A percentile compares a stretch with the other conserved stretches of the same genome.
Evolutionary conservation across 495 filamentous ascomycete genomes (phyloP).

Genomic region (Penicillium silybi): DNA sequence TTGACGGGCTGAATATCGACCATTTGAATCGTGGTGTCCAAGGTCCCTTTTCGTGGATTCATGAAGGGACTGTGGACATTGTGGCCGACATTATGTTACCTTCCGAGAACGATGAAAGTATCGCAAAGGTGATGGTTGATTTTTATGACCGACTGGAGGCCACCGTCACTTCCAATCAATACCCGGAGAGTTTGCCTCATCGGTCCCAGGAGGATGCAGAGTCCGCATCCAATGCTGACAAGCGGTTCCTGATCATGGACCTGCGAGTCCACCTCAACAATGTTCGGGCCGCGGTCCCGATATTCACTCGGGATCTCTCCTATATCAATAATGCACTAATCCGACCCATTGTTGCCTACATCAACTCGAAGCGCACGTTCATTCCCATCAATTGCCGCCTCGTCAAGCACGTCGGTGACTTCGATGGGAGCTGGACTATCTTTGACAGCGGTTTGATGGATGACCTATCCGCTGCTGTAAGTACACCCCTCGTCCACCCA

Average conservation of each 20-base stretch:
- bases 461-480: constrained; percentile 82
- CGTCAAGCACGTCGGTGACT: constrained; percentile 80
- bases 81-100: constrained; percentile 94
- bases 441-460: constrained; percentile 95
- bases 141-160: constrained; percentile 94
- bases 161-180: constrained; percentile 73
- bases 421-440: constrained; percentile 93
- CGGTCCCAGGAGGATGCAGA: constrained; percentile 11
- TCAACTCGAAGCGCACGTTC: constrained; percentile 88
- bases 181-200: constrained; percentile 19
- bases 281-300: constrained; percentile 82
- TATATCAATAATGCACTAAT: constrained; percentile 96
- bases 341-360: constrained; percentile 96
- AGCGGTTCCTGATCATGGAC: constrained; percentile 82
- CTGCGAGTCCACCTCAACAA: constrained; percentile 87
- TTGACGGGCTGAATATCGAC: constrained; percentile 92
- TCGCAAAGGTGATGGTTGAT: constrained; percentile 87
- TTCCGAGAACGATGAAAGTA: constrained; percentile 74
- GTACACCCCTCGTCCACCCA: constrained; percentile 9
- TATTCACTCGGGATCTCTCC: constrained; percentile 85
- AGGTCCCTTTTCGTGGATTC: constrained; percentile 96
- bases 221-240: constrained; percentile 39
- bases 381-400: constrained; percentile 94
- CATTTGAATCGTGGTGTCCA: constrained; percentile 92
- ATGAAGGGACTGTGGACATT: constrained; percentile 93